Conservation (phyloP, 225 moss, liverwort and hornwort genomes). For the Pseudoscleropodium purum region DNA sequence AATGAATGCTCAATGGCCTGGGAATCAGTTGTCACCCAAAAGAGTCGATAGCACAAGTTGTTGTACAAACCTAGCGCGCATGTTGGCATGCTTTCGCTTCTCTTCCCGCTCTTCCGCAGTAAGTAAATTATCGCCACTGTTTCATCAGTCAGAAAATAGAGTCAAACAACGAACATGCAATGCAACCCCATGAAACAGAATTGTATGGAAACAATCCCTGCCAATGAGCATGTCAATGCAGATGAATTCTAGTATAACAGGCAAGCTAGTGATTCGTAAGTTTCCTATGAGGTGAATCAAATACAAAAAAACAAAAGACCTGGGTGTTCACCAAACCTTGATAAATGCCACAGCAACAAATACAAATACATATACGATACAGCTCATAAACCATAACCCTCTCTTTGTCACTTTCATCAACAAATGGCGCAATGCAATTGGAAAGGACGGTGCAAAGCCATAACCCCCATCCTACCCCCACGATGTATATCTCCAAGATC, state of each 20-base stretch:
- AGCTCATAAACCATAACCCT: neutral
- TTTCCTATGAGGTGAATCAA: neutral
- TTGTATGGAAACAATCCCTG: neutral
- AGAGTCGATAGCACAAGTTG: constrained; percentile 56
- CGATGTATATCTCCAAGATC: neutral
- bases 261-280: neutral
- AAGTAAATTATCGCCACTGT: constrained; percentile 42
- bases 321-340: neutral
- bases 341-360: neutral
- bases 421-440: neutral
- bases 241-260: neutral
- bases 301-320: neutral
- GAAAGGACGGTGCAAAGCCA: neutral
- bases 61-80: constrained; percentile 56
- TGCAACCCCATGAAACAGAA: neutral
- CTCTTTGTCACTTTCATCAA: neutral
- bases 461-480: neutral
- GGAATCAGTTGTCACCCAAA: constrained; percentile 34
- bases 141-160: neutral
- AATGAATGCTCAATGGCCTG: constrained; percentile 23
- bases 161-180: neutral
- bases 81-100: constrained; percentile 46
- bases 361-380: neutral
- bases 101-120: constrained; percentile 53
- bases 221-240: neutral